These are phyloP conservation scores for Crithidia mellificae DNA, from an alignment of 208 protist species.

Conservation along the genomic window DNA sequence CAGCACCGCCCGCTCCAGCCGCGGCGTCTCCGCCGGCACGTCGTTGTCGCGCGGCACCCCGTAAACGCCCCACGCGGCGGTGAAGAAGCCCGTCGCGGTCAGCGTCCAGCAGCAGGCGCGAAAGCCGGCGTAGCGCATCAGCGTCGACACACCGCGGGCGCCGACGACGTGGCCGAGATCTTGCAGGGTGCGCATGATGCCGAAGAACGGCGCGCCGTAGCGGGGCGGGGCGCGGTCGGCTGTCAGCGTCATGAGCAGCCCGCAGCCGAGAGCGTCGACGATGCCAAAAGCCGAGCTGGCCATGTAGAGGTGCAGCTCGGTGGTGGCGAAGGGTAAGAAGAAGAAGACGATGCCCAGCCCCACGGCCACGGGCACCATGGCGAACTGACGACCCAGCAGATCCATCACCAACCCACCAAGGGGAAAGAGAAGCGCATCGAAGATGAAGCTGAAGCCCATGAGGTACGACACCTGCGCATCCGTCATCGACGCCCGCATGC, in stretches of 20 bases:
- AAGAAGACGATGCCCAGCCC: constrained; percentile 59
- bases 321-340: constrained; percentile 53
- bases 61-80: constrained; percentile 51
- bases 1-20: constrained; percentile 20
- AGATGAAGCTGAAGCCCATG: constrained; percentile 66
- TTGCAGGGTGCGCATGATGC: constrained; percentile 82
- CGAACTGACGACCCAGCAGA: constrained; percentile 50
- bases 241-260: constrained; percentile 79
- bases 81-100: constrained; percentile 44
- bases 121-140: constrained; percentile 47
- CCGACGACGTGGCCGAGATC: constrained; percentile 77
- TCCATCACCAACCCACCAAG: constrained; percentile 83
- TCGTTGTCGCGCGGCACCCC: constrained; percentile 47
- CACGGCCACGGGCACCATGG: constrained; percentile 61
- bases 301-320: constrained; percentile 41
- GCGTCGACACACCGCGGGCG: constrained; percentile 39
- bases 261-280: constrained; percentile 78
- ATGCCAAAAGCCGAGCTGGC: constrained; percentile 61
- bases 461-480: constrained; percentile 76
- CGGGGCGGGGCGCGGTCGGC: constrained; percentile 60
- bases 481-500: constrained; percentile 58
- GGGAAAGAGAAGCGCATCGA: constrained; percentile 78
- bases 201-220: constrained; percentile 75
- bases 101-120: constrained; percentile 47
- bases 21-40: constrained; percentile 23